Percentiles rank a stretch among this genome's conserved stretches.
phyloP scores from a whole-genome alignment of 257 asterid species.

The Mentha longifolia region DNA sequence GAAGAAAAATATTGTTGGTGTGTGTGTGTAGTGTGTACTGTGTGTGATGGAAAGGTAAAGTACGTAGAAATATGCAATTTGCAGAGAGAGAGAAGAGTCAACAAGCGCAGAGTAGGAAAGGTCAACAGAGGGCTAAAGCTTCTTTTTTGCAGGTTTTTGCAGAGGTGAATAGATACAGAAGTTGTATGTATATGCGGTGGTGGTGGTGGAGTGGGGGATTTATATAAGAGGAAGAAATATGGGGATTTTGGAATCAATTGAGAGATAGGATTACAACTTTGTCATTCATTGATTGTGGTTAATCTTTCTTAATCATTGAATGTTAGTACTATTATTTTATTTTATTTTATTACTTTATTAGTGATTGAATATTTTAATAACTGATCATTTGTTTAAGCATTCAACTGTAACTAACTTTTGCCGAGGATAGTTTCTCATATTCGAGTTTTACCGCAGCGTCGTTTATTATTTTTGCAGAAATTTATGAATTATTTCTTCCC shows the following conservation, averaged over 20 bases:
- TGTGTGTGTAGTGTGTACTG: slow-evolving; percentile 24
- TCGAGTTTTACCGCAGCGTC: slow-evolving; percentile 20
- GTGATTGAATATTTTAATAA: too few species aligned
- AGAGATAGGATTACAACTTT: slow-evolving; percentile 73
- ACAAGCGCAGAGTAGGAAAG: slow-evolving; percentile 35
- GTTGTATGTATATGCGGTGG: background rate
- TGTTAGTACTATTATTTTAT: background rate
- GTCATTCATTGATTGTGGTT: slow-evolving; percentile 55
- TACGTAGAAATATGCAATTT: slow-evolving; percentile 40
- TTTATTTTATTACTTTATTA: slow-evolving; percentile 30
- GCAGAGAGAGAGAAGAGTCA: slow-evolving; percentile 25
- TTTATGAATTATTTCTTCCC: background rate
- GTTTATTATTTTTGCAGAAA: background rate
- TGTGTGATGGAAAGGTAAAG: slow-evolving; percentile 37
- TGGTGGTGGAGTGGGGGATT: slow-evolving; percentile 36
- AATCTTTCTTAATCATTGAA: slow-evolving; percentile 15
- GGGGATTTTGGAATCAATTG: slow-evolving; percentile 67
- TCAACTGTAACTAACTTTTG: slow-evolving; percentile 33
- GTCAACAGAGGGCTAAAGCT: slow-evolving; percentile 30
- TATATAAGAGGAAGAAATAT: slow-evolving; percentile 40
- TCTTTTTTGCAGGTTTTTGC: slow-evolving; percentile 27
- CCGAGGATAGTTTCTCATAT: slow-evolving; percentile 24
- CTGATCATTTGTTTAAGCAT: slow-evolving; percentile 16
- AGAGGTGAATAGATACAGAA: too few species aligned
- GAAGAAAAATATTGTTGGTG: slow-evolving; percentile 6